Evolutionary conservation across 805 yeast genomes (phyloP).

Genomic region (Kodamaea restingae): DNA sequence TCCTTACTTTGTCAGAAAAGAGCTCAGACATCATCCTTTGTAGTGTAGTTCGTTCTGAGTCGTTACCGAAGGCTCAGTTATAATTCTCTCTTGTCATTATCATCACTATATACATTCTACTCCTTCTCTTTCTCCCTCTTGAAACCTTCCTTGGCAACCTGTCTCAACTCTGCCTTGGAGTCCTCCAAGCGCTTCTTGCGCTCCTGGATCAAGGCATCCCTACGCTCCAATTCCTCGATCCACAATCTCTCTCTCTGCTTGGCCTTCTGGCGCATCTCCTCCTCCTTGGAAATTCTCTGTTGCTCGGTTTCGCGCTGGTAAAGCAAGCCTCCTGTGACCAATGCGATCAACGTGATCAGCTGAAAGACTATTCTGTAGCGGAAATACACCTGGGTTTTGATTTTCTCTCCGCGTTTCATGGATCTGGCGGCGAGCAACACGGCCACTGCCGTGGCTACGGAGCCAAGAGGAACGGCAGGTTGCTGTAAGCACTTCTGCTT

Average conservation of each 20-base stretch:
- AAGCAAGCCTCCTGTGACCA: conserved; percentile 72
- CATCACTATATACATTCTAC: too few relatives aligned
- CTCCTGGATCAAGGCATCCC: conserved; percentile 68
- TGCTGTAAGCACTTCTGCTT: conserved; percentile 69
- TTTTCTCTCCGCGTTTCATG: conserved; percentile 64
- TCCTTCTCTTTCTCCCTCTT: conserved; percentile 17
- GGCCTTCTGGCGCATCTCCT: conserved; percentile 69
- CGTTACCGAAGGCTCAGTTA: too few relatives aligned
- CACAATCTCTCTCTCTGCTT: conserved; percentile 79
- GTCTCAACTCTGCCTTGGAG: conserved; percentile 44
- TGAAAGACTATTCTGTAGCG: conserved; percentile 88
- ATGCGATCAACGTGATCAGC: conserved; percentile 75
- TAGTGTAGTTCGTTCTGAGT: too few relatives aligned
- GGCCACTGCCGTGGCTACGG: conserved; percentile 75
- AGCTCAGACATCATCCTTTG: too few relatives aligned
- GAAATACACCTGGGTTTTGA: conserved; percentile 80
- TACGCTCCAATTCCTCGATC: conserved; percentile 86
- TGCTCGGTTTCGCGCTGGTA: conserved; percentile 51
- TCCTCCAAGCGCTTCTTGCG: conserved; percentile 65
- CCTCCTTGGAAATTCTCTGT: conserved; percentile 55
- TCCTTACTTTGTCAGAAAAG: too few relatives aligned
- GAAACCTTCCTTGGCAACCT: conserved; percentile 34
- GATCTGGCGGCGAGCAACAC: conserved; percentile 75
- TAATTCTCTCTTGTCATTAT: too few relatives aligned
- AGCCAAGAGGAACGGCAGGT: conserved; percentile 85